Percentiles rank a stretch among this genome's conserved stretches.
Evolutionary conservation across 495 filamentous ascomycete species (phyloP).

Genomic region (Immersiella caudata): DNA sequence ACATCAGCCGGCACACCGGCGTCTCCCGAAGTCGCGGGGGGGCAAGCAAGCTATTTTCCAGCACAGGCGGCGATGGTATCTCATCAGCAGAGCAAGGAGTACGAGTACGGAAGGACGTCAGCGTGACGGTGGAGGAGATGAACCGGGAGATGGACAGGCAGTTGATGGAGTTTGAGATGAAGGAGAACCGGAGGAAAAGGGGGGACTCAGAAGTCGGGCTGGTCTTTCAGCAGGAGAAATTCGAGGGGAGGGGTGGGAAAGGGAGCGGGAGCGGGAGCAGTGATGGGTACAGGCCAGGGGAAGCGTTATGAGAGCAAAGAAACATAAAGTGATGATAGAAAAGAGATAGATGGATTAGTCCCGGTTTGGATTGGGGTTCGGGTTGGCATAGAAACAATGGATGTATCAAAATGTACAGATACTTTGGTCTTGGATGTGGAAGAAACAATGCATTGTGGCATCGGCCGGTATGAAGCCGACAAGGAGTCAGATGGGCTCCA

Average conservation of each 20-base stretch:
- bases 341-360: not conserved
- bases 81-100: not conserved
- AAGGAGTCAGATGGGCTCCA: too few relatives aligned
- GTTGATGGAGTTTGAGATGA: conserved; percentile 23
- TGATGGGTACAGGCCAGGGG: not conserved
- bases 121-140: not conserved
- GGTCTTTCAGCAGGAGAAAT: not conserved
- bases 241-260: not conserved
- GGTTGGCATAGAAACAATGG: not conserved
- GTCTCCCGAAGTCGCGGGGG: not conserved
- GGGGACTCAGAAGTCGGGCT: not conserved
- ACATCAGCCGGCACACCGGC: not conserved
- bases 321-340: not conserved
- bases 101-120: conserved; percentile 7
- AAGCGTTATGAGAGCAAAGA: not conserved
- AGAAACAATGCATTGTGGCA: too few relatives aligned
- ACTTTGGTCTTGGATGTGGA: too few relatives aligned
- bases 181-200: not conserved
- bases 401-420: not conserved
- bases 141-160: conserved; percentile 23
- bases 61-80: not conserved
- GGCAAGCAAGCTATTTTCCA: conserved; percentile 2
- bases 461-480: too few relatives aligned
- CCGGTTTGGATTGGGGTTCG: not conserved
- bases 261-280: not conserved